A percentile compares a stretch with the other conserved stretches of the same genome.
phyloP scores from a whole-genome alignment of 2,329 filamentous ascomycete genomes.

The Bipolaris oryzae region DNA sequence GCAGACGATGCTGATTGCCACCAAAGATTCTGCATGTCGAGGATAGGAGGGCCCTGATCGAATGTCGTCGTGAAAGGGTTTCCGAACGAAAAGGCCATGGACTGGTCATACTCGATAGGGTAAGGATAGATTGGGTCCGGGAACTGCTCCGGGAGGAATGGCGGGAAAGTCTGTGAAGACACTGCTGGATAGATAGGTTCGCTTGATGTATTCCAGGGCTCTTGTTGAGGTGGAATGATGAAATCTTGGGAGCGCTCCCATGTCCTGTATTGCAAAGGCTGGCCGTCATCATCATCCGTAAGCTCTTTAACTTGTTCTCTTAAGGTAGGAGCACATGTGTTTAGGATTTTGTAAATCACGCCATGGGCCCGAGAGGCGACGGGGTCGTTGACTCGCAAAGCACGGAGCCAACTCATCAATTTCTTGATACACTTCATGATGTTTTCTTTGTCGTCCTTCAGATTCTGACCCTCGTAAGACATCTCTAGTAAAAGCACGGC shows the following conservation, averaged over 20 bases:
- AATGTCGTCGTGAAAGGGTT: slow-evolving; percentile 32
- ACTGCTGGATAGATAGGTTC: background rate
- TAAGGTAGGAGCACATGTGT: slow-evolving; percentile 19
- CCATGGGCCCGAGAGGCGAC: slow-evolving; percentile 41
- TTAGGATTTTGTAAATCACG: slow-evolving; percentile 25
- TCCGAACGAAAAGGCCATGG: slow-evolving; percentile 16
- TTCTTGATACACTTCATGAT: slow-evolving; percentile 43
- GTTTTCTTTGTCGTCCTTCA: slow-evolving; percentile 30
- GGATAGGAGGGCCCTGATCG: slow-evolving; percentile 24
- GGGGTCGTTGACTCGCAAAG: slow-evolving; percentile 36
- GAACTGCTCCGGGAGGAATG: background rate
- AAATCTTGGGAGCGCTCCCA: background rate
- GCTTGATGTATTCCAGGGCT: background rate
- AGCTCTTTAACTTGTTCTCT: slow-evolving; percentile 22
- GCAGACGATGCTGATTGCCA: background rate
- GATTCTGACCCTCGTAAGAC: slow-evolving; percentile 36
- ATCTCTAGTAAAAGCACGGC: slow-evolving; percentile 48
- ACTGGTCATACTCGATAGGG: background rate
- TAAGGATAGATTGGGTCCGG: background rate
- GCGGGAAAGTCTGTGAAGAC: background rate
- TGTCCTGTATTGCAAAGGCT: background rate
- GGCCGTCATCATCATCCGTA: slow-evolving; percentile 1
- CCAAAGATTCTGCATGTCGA: slow-evolving; percentile 23
- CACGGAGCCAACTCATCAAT: slow-evolving; percentile 41
- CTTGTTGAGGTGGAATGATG: background rate